Evolutionary conservation across 306 rosid species (phyloP).

Genomic region (Ceratonia siliqua): DNA sequence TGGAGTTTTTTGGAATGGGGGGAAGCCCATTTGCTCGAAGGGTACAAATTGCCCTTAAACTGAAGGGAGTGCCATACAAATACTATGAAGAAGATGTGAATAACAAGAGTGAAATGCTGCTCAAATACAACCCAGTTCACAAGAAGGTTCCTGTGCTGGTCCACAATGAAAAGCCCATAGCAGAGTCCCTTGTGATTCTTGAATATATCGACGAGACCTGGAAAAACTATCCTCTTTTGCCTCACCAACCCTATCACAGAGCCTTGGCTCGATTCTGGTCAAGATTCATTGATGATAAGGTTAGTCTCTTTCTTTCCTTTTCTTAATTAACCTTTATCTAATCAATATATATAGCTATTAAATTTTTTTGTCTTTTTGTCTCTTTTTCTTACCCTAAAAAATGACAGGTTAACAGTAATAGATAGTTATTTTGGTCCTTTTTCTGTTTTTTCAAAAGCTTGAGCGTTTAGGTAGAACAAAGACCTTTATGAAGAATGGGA

Average conservation of each 20-base stretch:
- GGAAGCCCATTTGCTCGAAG: constrained; percentile 52
- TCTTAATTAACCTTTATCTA: neutral
- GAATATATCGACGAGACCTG: constrained; percentile 61
- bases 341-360: too few species aligned
- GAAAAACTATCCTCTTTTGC: constrained; percentile 46
- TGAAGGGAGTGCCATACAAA: constrained; percentile 53
- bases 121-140: constrained; percentile 59
- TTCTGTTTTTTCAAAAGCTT: too few species aligned
- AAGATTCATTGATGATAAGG: constrained; percentile 60
- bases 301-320: neutral
- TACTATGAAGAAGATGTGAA: constrained; percentile 41
- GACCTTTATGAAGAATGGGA: too few species aligned
- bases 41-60: constrained; percentile 50
- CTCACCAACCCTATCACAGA: constrained; percentile 45
- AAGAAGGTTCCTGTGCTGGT: constrained; percentile 53
- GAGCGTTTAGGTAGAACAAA: too few species aligned
- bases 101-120: constrained; percentile 41
- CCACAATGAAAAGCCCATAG: constrained; percentile 52
- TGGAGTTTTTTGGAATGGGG: constrained; percentile 43
- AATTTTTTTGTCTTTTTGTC: too few species aligned
- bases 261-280: constrained; percentile 67
- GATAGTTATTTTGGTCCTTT: too few species aligned
- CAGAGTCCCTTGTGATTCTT: constrained; percentile 58
- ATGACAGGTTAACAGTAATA: too few species aligned
- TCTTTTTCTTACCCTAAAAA: too few species aligned